Evolutionary conservation across 306 rosid genomes (phyloP).

Genomic region (Spatholobus suberectus): DNA sequence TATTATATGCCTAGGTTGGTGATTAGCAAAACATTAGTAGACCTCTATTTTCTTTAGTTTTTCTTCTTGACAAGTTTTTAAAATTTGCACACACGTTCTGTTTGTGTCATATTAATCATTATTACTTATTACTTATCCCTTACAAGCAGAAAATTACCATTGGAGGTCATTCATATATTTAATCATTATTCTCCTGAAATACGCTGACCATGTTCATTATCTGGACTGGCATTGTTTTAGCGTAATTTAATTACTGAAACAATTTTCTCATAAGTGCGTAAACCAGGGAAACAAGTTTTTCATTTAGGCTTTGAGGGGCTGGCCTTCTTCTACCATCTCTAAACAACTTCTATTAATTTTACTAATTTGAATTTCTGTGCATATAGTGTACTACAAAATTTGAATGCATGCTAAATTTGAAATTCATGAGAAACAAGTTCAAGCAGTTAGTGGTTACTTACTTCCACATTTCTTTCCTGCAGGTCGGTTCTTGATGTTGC

Average conservation of each 20-base stretch:
- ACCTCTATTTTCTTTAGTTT: neutral
- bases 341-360: neutral
- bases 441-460: constrained; percentile 47
- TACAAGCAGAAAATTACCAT: neutral
- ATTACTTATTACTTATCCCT: neutral
- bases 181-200: neutral
- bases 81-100: neutral
- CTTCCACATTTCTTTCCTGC: constrained; percentile 93
- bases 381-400: neutral
- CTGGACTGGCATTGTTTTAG: neutral
- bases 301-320: neutral
- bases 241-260: neutral
- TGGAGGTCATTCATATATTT: neutral
- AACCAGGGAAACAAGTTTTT: no score
- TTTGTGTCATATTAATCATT: neutral
- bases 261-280: neutral
- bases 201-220: neutral
- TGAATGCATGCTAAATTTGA: neutral
- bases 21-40: neutral
- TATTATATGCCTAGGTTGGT: neutral
- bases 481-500: constrained; percentile 83
- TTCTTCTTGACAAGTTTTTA: neutral
- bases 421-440: neutral
- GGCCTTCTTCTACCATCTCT: neutral
- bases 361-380: neutral